Conservation (phyloP, 176 grass and related monocot genomes). For the Oryza rufipogon region DNA sequence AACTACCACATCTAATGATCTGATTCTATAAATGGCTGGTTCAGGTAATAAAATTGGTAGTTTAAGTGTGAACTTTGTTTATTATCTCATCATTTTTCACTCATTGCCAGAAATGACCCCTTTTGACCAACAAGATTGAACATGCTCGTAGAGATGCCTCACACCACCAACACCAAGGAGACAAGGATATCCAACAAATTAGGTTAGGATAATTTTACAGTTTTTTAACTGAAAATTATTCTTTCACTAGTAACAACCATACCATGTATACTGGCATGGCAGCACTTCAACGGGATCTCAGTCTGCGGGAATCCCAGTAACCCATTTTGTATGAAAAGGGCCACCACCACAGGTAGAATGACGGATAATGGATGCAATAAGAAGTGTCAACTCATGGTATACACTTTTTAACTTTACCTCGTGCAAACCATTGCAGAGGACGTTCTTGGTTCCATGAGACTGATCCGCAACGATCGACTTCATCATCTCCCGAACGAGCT, state of each 20-base stretch:
- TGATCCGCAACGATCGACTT: conserved; percentile 25
- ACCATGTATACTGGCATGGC: background rate
- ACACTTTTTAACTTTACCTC: conserved; percentile 15
- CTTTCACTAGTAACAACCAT: background rate
- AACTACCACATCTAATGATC: background rate
- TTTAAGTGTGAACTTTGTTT: background rate
- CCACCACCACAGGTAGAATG: background rate
- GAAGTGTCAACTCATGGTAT: background rate
- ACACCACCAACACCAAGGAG: background rate
- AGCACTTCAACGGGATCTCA: background rate
- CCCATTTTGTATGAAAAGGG: background rate
- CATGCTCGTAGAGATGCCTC: background rate
- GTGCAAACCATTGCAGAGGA: conserved; percentile 18
- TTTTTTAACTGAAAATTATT: background rate
- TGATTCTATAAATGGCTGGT: background rate
- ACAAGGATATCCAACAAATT: background rate
- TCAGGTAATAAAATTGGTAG: background rate
- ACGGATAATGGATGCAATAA: background rate
- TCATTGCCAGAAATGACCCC: background rate
- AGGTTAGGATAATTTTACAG: background rate
- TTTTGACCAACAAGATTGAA: background rate
- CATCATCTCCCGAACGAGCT: conserved; percentile 34
- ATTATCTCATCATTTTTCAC: background rate
- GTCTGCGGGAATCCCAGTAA: background rate
- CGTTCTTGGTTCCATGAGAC: conserved; percentile 1